These are phyloP conservation scores for Penicilliopsis zonata DNA, from an alignment of 495 filamentous ascomycete genomes.

Conservation along the genomic window DNA sequence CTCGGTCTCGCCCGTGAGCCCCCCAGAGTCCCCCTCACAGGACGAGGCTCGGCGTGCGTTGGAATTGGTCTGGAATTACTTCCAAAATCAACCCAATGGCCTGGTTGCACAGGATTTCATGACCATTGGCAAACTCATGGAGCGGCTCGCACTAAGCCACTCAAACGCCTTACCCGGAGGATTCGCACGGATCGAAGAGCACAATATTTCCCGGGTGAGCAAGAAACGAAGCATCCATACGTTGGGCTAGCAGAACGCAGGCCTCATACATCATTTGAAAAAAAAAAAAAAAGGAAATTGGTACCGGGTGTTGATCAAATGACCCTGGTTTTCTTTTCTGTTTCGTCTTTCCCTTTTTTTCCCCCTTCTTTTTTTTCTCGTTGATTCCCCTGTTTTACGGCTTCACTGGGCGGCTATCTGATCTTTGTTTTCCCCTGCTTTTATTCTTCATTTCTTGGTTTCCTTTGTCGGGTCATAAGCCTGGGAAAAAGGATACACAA, in stretches of 20 bases:
- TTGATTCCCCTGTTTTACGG: neutral
- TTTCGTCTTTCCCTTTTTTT: constrained; percentile 5
- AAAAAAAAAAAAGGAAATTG: neutral
- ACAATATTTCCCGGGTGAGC: constrained; percentile 22
- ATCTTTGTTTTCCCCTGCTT: constrained; percentile 4
- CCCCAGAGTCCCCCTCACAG: constrained; percentile 59
- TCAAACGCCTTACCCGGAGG: constrained; percentile 50
- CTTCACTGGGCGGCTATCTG: constrained; percentile 10
- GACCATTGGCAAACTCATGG: constrained; percentile 72
- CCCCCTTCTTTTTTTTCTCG: constrained; percentile 2
- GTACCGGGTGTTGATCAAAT: neutral
- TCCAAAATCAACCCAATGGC: constrained; percentile 58
- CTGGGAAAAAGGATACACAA: constrained; percentile 8
- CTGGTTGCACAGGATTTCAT: constrained; percentile 71
- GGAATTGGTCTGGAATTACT: constrained; percentile 76
- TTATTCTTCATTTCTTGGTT: constrained; percentile 3
- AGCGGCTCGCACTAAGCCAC: constrained; percentile 60
- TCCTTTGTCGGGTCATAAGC: constrained; percentile 1
- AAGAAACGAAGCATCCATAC: constrained; percentile 46
- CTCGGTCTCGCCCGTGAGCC: constrained; percentile 24
- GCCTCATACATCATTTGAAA: neutral
- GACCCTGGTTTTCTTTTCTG: constrained; percentile 1
- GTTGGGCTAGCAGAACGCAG: constrained; percentile 10
- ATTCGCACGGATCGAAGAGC: constrained; percentile 51
- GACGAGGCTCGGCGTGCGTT: constrained; percentile 82